These are phyloP conservation scores for Tolypocladium tropicale DNA, from an alignment of 2,329 filamentous ascomycete genomes.

Conservation along the genomic window DNA sequence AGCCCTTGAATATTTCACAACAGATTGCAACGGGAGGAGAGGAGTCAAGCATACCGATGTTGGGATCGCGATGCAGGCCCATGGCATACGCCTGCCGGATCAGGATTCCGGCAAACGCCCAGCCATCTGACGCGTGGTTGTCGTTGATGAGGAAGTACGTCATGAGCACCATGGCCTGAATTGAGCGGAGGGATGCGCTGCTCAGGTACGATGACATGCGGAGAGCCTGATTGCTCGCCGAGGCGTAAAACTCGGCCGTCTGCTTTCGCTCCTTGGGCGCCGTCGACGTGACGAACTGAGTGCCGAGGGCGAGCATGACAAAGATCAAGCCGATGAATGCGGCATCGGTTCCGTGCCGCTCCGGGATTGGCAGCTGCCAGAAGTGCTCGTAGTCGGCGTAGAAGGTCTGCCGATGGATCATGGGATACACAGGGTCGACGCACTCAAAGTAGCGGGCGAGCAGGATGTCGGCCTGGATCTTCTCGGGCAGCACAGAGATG, in stretches of 20 bases:
- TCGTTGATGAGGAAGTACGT: conserved; percentile 80
- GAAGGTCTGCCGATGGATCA: conserved; percentile 66
- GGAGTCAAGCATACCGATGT: conserved; percentile 41
- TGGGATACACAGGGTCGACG: conserved; percentile 73
- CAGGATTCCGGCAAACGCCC: conserved; percentile 70
- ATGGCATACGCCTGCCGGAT: conserved; percentile 73
- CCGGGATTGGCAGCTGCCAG: conserved; percentile 50
- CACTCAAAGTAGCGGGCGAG: conserved; percentile 54
- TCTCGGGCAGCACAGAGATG: conserved; percentile 64
- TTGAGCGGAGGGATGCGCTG: conserved; percentile 59
- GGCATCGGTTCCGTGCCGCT: conserved; percentile 53
- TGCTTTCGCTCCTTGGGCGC: conserved; percentile 55
- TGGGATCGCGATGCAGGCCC: conserved; percentile 70
- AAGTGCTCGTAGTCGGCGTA: conserved; percentile 72
- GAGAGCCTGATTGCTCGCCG: conserved; percentile 67
- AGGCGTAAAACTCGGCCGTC: conserved; percentile 73
- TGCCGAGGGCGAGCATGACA: conserved; percentile 67
- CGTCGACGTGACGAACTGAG: conserved; percentile 59
- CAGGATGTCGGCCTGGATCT: conserved; percentile 64
- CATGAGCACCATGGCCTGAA: conserved; percentile 72
- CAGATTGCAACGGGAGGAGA: neutral
- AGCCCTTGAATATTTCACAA: neutral
- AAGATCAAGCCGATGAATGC: conserved; percentile 64
- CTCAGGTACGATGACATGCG: conserved; percentile 69
- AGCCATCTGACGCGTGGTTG: conserved; percentile 74